Evolutionary conservation across 169 alveolate genomes (phyloP).

Genomic region (Theileria sp.): DNA sequence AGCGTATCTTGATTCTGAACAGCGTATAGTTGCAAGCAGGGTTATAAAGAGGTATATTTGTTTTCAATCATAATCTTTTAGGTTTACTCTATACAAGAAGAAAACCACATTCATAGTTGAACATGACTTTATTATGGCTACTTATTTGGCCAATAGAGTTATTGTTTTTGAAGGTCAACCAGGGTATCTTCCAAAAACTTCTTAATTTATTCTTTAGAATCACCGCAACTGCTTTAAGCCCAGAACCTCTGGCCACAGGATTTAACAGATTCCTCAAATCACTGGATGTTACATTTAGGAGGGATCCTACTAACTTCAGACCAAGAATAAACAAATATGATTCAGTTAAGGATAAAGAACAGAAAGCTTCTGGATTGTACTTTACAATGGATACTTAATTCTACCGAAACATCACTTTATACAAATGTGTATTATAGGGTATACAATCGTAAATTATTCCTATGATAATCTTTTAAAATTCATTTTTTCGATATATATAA

Average conservation of each 20-base stretch:
- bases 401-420: neutral
- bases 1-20: conserved; percentile 99
- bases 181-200: conserved; percentile 79
- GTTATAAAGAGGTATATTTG: conserved; percentile 89
- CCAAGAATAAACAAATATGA: conserved; percentile 98
- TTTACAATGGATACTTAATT: conserved; percentile 88
- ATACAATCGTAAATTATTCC: neutral
- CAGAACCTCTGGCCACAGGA: conserved; percentile 82
- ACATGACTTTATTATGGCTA: conserved; percentile 99
- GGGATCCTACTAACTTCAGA: conserved; percentile 98
- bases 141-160: conserved; percentile 99
- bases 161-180: conserved; percentile 98
- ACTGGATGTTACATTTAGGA: conserved; percentile 95
- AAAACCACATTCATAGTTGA: conserved; percentile 98
- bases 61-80: conserved; percentile 12
- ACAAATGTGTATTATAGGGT: conserved; percentile 21
- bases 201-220: conserved; percentile 18
- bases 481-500: neutral
- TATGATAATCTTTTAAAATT: neutral
- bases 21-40: conserved; percentile 97
- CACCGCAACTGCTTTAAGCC: conserved; percentile 72
- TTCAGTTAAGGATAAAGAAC: conserved; percentile 97
- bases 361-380: conserved; percentile 93
- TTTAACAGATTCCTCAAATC: conserved; percentile 93
- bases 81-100: conserved; percentile 93